A percentile compares a stretch with the other conserved stretches of the same genome.
Conservation (phyloP, 495 filamentous ascomycete genomes). For the Talaromyces adpressus region DNA sequence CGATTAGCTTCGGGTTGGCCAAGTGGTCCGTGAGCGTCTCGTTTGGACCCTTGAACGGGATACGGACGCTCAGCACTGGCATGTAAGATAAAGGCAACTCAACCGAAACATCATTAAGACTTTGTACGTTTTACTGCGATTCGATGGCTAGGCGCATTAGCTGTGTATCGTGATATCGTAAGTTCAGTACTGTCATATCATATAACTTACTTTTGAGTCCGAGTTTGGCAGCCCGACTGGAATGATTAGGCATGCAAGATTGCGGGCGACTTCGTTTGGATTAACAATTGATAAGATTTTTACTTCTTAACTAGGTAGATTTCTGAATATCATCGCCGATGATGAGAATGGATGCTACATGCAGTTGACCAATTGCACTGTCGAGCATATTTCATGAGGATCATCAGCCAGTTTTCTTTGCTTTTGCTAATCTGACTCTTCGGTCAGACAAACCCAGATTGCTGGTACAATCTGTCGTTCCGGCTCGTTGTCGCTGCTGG, state of each 20-base stretch:
- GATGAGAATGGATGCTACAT: background rate
- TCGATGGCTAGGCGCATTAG: background rate
- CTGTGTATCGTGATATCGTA: background rate
- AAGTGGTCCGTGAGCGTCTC: slow-evolving; percentile 8
- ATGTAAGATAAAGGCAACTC: background rate
- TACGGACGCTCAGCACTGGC: background rate
- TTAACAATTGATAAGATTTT: background rate
- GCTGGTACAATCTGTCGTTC: background rate
- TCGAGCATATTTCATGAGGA: background rate
- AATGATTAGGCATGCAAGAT: background rate
- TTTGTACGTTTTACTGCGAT: background rate
- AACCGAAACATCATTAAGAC: background rate
- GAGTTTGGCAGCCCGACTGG: background rate
- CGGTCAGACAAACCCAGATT: background rate
- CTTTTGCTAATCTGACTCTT: background rate
- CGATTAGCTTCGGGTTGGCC: background rate
- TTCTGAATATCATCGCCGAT: background rate
- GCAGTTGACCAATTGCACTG: background rate
- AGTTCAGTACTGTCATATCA: background rate
- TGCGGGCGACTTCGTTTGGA: background rate
- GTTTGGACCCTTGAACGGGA: background rate
- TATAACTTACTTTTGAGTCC: background rate
- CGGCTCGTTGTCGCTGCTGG: no score
- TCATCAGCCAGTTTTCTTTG: background rate
- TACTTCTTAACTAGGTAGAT: background rate